Evolutionary conservation across 345 rosid genomes (phyloP), one percentile per base, ranked within the genome.

Genomic region (Garcia nutans): DNA sequence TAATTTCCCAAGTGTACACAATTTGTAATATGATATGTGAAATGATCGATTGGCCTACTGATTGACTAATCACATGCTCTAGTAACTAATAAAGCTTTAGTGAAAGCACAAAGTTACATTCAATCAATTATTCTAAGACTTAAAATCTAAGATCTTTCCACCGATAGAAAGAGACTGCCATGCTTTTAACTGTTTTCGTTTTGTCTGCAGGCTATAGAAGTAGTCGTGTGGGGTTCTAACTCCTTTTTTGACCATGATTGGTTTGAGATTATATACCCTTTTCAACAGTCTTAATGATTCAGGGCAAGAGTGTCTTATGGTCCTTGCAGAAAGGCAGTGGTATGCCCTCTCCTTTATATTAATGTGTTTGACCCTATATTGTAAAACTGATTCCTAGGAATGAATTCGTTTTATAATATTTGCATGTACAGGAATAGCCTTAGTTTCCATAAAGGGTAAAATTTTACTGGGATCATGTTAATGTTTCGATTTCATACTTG

Each of bases 41-140:
- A n/a, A n/a, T n/a, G n/a, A n/a, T n/a, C n/a, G n/a, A 71, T 65
- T 88, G 88, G 59, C 91, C 91, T 74, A 81, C 83, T 60, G 73
- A 78, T 85, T 73, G 72, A 64, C 74, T 74, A 58, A 0, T 57
- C 87, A 82, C 83, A 80, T 84, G 87, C 76, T 78, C 33, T 55
- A 26, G 63, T 58, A 69, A 72, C 68, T 44, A 23, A 71, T 50
- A 33, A 41, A 73, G 64, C 47, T 73, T 47, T 63, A 47, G 72
- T 22, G 58, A 20, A 76, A 71, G 31, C n/a, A 63, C 60, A 24
- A 33, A 56, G 78, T 66, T 52, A 45, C 66, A 44, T 76, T 65
- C 10, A 58, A 75, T 56, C 49, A 28, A 50, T 74, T 54, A n/a
- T 63, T 61, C 42, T 28, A 62, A 47, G 77, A 66, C 69, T 33